Evolutionary conservation across 331 rosid genomes (phyloP).

Genomic region (Spiraea crenata): DNA sequence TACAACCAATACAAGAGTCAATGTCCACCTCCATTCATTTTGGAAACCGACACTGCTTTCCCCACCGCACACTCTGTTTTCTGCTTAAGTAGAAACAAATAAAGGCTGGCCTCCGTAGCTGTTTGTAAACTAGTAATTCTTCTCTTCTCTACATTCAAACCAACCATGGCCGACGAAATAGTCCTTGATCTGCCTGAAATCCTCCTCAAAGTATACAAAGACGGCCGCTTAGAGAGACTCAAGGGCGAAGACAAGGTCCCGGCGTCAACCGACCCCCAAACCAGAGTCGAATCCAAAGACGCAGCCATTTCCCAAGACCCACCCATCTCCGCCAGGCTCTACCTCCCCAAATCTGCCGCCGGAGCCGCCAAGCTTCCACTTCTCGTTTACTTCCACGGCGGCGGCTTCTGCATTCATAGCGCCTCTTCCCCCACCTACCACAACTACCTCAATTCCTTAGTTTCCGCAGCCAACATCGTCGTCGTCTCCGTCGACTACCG

Average conservation of each 20-base stretch:
- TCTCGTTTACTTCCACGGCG: conserved; percentile 36
- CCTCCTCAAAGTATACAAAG: conserved; percentile 11
- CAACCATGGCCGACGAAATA: conserved; percentile 3
- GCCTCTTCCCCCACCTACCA: conserved; percentile 26
- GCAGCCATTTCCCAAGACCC: conserved; percentile 20
- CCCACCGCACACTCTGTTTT: too few species aligned
- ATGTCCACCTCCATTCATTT: too few species aligned
- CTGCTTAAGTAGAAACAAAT: too few species aligned
- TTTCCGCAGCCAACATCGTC: conserved; percentile 4
- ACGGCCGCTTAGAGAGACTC: conserved; percentile 21
- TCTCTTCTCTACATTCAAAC: background rate
- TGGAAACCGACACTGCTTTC: too few species aligned
- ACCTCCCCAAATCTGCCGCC: conserved; percentile 2
- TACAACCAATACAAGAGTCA: too few species aligned
- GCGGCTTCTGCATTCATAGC: conserved; percentile 24
- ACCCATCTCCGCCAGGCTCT: conserved; percentile 23
- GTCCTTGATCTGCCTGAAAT: background rate
- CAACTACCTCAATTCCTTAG: conserved; percentile 12
- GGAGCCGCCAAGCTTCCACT: conserved; percentile 20
- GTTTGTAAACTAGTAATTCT: too few species aligned
- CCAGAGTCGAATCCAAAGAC: conserved; percentile 28
- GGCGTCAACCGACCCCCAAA: conserved; percentile 4
- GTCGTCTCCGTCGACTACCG: conserved; percentile 30
- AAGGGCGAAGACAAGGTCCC: conserved; percentile 8
- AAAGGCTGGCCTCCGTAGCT: too few species aligned